Conservation (phyloP, 176 grass and related monocot genomes). For the Hsuehochloa calcarea region DNA sequence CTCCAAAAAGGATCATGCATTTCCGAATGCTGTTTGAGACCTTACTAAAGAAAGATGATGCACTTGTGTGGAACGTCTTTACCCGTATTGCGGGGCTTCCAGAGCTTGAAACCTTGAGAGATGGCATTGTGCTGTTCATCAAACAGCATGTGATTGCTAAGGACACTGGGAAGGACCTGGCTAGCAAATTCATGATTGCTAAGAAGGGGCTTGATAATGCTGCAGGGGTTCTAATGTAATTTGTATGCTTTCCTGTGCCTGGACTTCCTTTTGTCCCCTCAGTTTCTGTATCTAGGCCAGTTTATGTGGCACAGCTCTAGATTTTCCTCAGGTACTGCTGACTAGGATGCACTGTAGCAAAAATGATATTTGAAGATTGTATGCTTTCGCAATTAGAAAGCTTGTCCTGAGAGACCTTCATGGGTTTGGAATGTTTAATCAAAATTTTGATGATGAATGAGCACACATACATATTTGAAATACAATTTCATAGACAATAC, state of each 20-base stretch:
- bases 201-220: slow-evolving; percentile 81
- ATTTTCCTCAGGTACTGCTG: too few relatives aligned
- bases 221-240: slow-evolving; percentile 75
- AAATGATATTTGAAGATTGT: not conserved
- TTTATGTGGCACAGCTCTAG: not conserved
- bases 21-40: slow-evolving; percentile 75
- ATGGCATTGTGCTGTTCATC: slow-evolving; percentile 65
- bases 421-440: not conserved
- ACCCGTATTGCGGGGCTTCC: slow-evolving; percentile 59
- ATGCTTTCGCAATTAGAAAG: not conserved
- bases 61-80: slow-evolving; percentile 75
- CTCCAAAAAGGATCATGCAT: slow-evolving; percentile 59
- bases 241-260: not conserved
- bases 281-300: not conserved
- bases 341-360: not conserved
- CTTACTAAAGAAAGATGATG: slow-evolving; percentile 57
- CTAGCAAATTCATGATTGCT: slow-evolving; percentile 65
- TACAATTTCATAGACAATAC: not conserved
- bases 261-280: too few relatives aligned
- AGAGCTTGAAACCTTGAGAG: slow-evolving; percentile 67
- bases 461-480: not conserved
- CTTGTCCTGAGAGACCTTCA: not conserved
- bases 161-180: slow-evolving; percentile 29
- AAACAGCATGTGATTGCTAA: slow-evolving; percentile 60
- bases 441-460: not conserved